Evolutionary conservation across 306 rosid genomes (phyloP), one percentile per base, ranked within the genome.

Genomic region (Morella rubra): DNA sequence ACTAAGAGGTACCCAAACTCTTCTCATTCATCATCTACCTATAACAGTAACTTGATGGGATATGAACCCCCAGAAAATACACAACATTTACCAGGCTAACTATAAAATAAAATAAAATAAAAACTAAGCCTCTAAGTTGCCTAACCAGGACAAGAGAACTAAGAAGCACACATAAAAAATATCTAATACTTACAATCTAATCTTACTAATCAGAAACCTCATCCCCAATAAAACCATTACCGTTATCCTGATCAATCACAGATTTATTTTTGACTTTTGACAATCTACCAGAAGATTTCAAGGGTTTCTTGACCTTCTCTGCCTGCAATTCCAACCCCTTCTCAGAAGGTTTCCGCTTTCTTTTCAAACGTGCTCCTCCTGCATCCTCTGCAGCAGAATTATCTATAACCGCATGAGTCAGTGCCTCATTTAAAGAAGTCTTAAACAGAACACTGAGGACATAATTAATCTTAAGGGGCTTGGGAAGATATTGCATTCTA

Each of bases 241-340:
- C 79, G 65, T 76, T 78, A 79, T 83, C 87, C 72, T 86, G 88
- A 76, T 86, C 85, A 81, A 77, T 71, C 60, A 83, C 73, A 74
- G 81, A 75, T 81, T 84, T 91, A 71, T 56, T 81, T 77, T 78
- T 87, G 66, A 79, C 79, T 83, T 82, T 89, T 10, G 83, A 83
- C 6, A 80, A 52, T 79, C 86, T 89, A 81, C 85, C 81, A 52
- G 84, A 65, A 77, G 82, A 69, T 81, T 90, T 90, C 77, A 80
- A 83, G 15, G 94, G 91, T 65, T 82, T 89, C 80, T 81, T 87
- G 53, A 79, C 91, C 81, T 82, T 90, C 82, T 93, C 96, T 5
- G 90, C 96, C 86, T 93, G 98, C 87, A 90, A 82, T 78, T 89
- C 98, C 83, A 93, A 77, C 76, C 90, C 92, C 82, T 90, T 93